These are phyloP conservation scores for Fusarium graminum DNA, from an alignment of 2,329 filamentous ascomycete species.

Conservation along the genomic window DNA sequence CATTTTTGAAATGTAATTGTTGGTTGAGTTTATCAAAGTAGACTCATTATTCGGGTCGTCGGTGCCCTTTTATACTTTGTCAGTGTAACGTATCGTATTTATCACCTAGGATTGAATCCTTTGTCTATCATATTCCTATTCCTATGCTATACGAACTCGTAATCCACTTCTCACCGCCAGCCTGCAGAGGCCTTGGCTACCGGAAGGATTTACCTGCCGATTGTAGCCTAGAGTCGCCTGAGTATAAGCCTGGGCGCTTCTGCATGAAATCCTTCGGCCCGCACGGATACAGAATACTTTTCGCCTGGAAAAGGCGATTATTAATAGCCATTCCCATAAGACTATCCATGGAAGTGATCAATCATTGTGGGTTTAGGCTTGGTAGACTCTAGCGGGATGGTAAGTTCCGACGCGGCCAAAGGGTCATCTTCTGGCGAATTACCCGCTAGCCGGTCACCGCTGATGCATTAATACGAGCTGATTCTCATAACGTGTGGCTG, in stretches of 20 bases:
- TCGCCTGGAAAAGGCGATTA: neutral
- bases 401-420: neutral
- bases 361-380: too few species aligned
- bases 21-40: neutral
- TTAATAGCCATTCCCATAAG: too few species aligned
- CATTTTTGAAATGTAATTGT: neutral
- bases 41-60: neutral
- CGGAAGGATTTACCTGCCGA: slow-evolving; percentile 9
- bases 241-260: neutral
- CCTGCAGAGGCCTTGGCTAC: neutral
- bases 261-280: neutral
- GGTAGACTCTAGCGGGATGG: neutral
- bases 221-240: slow-evolving; percentile 8
- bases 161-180: neutral
- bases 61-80: neutral
- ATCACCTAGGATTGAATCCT: slow-evolving; percentile 20
- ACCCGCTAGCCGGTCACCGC: neutral
- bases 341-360: too few species aligned
- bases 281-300: slow-evolving; percentile 1
- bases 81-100: neutral
- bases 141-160: neutral
- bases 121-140: slow-evolving; percentile 21
- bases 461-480: slow-evolving; percentile 2
- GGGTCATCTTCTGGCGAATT: neutral
- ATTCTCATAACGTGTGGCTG: neutral